A percentile compares a stretch with the other conserved stretches of the same genome.
Evolutionary conservation across 1,139 yeast species (phyloP).

Genomic region (Taphrina wiesneri): DNA sequence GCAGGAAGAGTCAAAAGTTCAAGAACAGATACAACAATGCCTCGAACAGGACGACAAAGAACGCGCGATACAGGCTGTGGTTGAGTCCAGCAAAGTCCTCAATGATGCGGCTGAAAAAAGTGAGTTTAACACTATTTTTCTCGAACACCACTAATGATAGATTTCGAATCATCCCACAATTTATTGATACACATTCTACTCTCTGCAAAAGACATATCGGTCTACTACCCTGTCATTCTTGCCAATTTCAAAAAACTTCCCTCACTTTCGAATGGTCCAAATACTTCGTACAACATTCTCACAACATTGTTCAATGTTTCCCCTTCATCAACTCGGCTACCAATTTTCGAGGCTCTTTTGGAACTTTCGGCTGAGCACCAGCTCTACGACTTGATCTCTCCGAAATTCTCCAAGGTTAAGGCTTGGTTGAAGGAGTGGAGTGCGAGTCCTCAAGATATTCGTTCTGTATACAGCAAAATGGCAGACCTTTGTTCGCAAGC

Average conservation of each 20-base stretch:
- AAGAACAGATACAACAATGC: constrained; percentile 11
- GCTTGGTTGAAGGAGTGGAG: constrained; percentile 50
- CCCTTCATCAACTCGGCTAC: constrained; percentile 43
- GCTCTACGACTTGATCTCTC: constrained; percentile 45
- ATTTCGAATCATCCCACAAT: constrained; percentile 51
- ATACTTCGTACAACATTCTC: constrained; percentile 46
- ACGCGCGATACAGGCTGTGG: constrained; percentile 41
- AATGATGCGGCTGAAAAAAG: constrained; percentile 42
- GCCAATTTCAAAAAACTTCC: constrained; percentile 42
- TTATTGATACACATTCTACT: constrained; percentile 47
- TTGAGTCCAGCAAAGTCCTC: constrained; percentile 39
- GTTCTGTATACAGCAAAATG: constrained; percentile 43
- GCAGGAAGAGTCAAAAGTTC: constrained; percentile 26
- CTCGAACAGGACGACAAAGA: constrained; percentile 39
- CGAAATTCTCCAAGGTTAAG: constrained; percentile 48
- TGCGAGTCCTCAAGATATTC: constrained; percentile 42
- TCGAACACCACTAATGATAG: constrained; percentile 38
- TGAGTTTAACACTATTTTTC: too few relatives aligned
- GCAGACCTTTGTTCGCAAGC: constrained; percentile 42
- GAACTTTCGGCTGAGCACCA: constrained; percentile 46
- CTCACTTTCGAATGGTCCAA: constrained; percentile 41
- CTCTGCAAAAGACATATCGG: constrained; percentile 45
- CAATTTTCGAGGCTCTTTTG: constrained; percentile 46
- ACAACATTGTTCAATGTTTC: constrained; percentile 50
- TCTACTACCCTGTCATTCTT: constrained; percentile 45